Percentiles rank a stretch among this genome's conserved stretches.
Evolutionary conservation across 768 basidiomycete genomes (phyloP).

Genomic region (Tricholoma furcatifolium): DNA sequence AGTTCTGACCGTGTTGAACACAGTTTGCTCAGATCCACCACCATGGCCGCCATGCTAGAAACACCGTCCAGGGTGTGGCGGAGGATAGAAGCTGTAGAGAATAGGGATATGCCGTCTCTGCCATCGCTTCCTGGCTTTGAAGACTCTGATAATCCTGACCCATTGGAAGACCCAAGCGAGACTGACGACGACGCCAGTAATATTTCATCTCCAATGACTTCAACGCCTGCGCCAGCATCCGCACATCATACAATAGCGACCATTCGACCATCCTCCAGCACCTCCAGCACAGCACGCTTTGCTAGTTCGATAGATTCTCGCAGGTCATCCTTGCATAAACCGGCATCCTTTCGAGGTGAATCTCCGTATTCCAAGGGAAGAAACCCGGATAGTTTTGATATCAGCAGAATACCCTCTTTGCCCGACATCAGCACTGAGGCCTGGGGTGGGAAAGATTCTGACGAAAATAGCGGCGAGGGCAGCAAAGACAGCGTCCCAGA

Average conservation of each 20-base stretch:
- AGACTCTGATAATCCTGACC: constrained; percentile 46
- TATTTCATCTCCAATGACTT: constrained; percentile 57
- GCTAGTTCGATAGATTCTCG: constrained; percentile 48
- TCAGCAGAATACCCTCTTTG: constrained; percentile 56
- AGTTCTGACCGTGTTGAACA: too few species aligned
- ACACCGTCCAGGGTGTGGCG: constrained; percentile 87
- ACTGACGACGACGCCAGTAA: constrained; percentile 39
- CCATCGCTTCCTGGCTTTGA: constrained; percentile 76
- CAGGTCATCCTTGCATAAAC: constrained; percentile 41
- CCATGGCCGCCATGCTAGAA: constrained; percentile 63
- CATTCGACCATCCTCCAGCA: constrained; percentile 44
- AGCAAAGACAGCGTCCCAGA: constrained; percentile 55
- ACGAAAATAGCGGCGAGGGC: constrained; percentile 34
- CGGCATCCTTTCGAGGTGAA: constrained; percentile 27
- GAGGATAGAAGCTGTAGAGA: constrained; percentile 75
- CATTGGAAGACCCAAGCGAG: constrained; percentile 25
- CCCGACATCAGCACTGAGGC: constrained; percentile 36
- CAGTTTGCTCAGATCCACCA: too few species aligned
- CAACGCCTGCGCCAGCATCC: constrained; percentile 53
- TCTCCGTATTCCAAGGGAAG: constrained; percentile 27
- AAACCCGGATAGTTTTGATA: constrained; percentile 54
- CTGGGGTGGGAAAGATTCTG: constrained; percentile 31
- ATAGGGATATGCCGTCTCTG: constrained; percentile 76
- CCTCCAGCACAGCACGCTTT: constrained; percentile 49
- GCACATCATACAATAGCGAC: constrained; percentile 46